These are phyloP conservation scores for Pittosporum tobira DNA, from an alignment of 129 eudicot species.

Conservation along the genomic window DNA sequence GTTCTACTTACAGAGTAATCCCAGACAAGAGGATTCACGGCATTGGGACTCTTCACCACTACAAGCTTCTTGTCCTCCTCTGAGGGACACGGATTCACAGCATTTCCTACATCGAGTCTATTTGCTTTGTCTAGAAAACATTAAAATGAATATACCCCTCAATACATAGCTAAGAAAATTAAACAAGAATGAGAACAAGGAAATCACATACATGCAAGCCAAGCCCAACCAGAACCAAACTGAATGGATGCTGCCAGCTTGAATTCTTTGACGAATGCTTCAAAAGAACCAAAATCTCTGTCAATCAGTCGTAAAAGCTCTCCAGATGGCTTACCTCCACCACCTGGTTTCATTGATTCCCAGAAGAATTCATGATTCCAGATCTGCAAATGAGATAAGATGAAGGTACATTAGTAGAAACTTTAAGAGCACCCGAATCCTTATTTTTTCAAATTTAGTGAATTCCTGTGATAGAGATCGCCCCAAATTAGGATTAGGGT, in stretches of 20 bases:
- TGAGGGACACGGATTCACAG: slow-evolving; percentile 72
- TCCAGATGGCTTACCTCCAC: slow-evolving; percentile 89
- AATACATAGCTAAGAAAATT: background rate
- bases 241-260: slow-evolving; percentile 80
- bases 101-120: slow-evolving; percentile 75
- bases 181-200: slow-evolving; percentile 6
- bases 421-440: too few species aligned
- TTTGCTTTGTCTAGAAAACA: slow-evolving; percentile 65
- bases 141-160: slow-evolving; percentile 1
- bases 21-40: slow-evolving; percentile 93
- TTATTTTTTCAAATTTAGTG: too few species aligned
- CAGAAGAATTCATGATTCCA: slow-evolving; percentile 99
- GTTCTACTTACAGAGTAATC: slow-evolving; percentile 67
- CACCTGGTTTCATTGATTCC: slow-evolving; percentile 98
- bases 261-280: slow-evolving; percentile 60
- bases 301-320: slow-evolving; percentile 65
- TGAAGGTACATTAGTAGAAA: background rate
- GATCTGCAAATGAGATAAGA: slow-evolving; percentile 22
- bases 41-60: slow-evolving; percentile 93
- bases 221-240: slow-evolving; percentile 99
- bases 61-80: slow-evolving; percentile 93
- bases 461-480: too few species aligned
- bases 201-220: slow-evolving; percentile 78
- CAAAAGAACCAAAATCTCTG: slow-evolving; percentile 90
- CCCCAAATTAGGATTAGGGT: too few species aligned